A percentile compares a stretch with the other conserved stretches of the same genome.
phyloP scores from a whole-genome alignment of 202 grass and related monocot genomes.

The Schoenoplectus triqueter region DNA sequence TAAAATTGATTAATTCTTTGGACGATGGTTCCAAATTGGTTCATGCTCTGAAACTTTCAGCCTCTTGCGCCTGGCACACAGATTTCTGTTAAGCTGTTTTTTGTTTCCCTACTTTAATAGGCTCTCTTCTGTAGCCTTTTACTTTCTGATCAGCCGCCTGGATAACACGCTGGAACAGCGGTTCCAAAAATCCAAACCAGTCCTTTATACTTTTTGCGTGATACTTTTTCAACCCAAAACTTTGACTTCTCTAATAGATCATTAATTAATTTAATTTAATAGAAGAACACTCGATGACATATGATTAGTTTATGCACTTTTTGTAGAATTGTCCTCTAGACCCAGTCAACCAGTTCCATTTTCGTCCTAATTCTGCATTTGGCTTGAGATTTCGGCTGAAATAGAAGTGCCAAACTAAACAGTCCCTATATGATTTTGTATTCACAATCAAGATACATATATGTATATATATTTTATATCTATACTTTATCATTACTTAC shows the following conservation, averaged over 20 bases:
- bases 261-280: background rate
- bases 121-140: background rate
- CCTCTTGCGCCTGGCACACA: constrained; percentile 4
- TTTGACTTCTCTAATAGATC: background rate
- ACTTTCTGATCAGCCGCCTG: too few relatives aligned
- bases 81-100: constrained; percentile 23
- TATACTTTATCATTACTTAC: background rate
- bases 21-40: background rate
- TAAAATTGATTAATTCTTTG: background rate
- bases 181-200: too few relatives aligned
- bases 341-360: background rate
- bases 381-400: background rate
- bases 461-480: background rate
- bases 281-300: background rate
- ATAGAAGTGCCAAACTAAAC: background rate
- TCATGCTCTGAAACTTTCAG: background rate
- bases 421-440: background rate
- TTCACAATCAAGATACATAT: background rate
- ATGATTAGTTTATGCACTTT: constrained; percentile 7
- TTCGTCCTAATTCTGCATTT: background rate
- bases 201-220: too few relatives aligned
- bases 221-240: background rate
- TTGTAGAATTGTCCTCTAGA: background rate
- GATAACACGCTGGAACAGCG: too few relatives aligned
- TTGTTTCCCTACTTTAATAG: background rate